Base-by-base conservation (phyloP, 2,329 filamentous ascomycete genomes). In the Colletotrichum australisinense region DNA sequence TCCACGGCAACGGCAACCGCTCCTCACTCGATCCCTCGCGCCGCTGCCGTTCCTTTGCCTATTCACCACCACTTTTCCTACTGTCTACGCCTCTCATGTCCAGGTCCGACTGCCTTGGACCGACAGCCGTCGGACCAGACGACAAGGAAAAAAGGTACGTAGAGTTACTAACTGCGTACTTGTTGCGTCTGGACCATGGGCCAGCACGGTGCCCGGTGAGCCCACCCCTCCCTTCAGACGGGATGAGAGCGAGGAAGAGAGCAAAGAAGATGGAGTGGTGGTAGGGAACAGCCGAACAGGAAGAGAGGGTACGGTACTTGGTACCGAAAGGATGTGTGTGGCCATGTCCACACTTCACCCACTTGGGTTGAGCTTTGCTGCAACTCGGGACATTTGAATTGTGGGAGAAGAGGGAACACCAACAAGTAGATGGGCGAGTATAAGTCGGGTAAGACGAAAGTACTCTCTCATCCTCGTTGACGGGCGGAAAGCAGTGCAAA, bases 51-150 rank as follows among this genome's bases (percentile, higher is more conserved):
- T 56, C 63, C 12, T 52, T 63, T 59, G 53, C 59, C 35, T 57
- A 63, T 26, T 63, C 53, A 38, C 69, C 49, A 53, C 24, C 53
- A 56, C 69, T 59, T 60, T 69, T 35, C 68, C 35, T 24, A n/a
- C 56, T 26, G 24, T 42, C 14, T 22, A 38, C 35, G 46, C 69
- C 46, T 67, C 24, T n/a, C 24, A 32, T 35, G 58, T 49, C 49
- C 46, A 8, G 16, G 42, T 55, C 71, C 71, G 71, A 73, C 71
- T 66, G 71, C 71, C 71, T 73, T 70, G 49, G 67, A 49, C 71
- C 71, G 71, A 73, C 56, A 66, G 71, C 71, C 71, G 71, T 64
- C 32, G 52, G 26, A 55, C 26, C 22, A 28, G 52, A 24, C 59
- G 58, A 26, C 8, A n/a, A 26, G 16, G 32, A n/a, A 63, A 68